phyloP scores from a whole-genome alignment of 805 yeast species.

The Lipomyces sp. region DNA sequence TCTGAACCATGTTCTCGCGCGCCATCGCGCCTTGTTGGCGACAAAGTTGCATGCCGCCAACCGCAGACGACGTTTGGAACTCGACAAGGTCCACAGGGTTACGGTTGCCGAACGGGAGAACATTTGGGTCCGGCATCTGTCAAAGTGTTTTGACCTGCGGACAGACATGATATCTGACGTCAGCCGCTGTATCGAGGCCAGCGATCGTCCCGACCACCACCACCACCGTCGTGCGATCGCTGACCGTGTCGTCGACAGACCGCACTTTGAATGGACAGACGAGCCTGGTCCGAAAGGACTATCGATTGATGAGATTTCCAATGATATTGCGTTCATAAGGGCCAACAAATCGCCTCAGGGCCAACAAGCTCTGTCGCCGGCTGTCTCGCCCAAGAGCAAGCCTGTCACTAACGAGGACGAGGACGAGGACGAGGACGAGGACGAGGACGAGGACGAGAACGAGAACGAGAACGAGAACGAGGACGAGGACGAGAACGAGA shows the following conservation, averaged over 20 bases:
- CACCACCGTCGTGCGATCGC: too few species aligned
- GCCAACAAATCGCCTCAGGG: neutral
- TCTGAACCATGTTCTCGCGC: neutral
- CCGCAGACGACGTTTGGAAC: neutral
- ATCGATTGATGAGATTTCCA: conserved; percentile 1
- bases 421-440: neutral
- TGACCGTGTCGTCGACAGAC: too few species aligned
- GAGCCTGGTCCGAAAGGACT: neutral
- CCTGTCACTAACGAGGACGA: conserved; percentile 4
- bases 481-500: neutral
- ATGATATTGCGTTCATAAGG: neutral
- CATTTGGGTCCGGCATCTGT: conserved; percentile 7
- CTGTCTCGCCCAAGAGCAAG: neutral
- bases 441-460: neutral
- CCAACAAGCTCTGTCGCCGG: neutral
- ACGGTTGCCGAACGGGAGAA: conserved; percentile 1
- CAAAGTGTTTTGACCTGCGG: conserved; percentile 3
- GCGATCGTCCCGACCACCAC: too few species aligned
- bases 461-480: neutral
- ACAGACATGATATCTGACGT: neutral
- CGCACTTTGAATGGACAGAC: neutral
- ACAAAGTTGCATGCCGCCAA: neutral
- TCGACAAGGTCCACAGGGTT: neutral
- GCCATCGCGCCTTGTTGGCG: neutral
- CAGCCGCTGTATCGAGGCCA: neutral